Percentiles rank a stretch among this genome's conserved stretches.
phyloP scores from a whole-genome alignment of 2,329 filamentous ascomycete species.

The Colletotrichum sp. region DNA sequence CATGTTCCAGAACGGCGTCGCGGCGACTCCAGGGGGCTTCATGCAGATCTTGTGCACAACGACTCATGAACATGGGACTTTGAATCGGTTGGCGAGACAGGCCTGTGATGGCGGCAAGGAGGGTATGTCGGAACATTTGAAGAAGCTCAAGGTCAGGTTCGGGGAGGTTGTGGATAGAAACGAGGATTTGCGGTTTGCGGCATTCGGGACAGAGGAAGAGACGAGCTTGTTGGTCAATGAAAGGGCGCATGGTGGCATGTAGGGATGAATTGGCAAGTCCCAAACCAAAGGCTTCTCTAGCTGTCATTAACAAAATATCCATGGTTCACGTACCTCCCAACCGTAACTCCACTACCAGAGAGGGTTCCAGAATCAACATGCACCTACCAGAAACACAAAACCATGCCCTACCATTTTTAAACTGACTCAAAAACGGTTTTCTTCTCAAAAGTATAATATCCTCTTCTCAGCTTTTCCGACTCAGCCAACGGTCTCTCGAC shows the following conservation, averaged over 20 bases:
- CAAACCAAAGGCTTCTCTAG: rapidly evolving
- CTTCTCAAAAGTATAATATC: neutral
- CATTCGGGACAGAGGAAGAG: neutral
- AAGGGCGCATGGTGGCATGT: neutral
- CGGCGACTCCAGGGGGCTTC: neutral
- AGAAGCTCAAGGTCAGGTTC: neutral
- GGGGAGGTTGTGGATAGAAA: neutral
- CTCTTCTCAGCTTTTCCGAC: neutral
- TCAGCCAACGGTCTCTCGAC: neutral
- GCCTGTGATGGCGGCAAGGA: neutral
- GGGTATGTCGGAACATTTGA: neutral
- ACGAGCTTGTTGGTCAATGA: neutral
- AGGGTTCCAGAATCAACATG: too few relatives aligned
- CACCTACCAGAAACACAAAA: neutral
- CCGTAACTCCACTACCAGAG: neutral
- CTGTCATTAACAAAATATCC: neutral
- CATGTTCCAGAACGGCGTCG: neutral
- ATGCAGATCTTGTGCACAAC: neutral
- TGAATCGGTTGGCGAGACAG: neutral
- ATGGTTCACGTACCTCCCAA: neutral
- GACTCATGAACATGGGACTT: neutral
- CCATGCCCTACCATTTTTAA: neutral
- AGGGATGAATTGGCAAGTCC: neutral
- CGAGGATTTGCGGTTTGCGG: neutral
- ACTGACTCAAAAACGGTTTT: neutral